These are phyloP conservation scores for Cryphonectria naterciae DNA, from an alignment of 2,329 filamentous ascomycete species.

Conservation along the genomic window DNA sequence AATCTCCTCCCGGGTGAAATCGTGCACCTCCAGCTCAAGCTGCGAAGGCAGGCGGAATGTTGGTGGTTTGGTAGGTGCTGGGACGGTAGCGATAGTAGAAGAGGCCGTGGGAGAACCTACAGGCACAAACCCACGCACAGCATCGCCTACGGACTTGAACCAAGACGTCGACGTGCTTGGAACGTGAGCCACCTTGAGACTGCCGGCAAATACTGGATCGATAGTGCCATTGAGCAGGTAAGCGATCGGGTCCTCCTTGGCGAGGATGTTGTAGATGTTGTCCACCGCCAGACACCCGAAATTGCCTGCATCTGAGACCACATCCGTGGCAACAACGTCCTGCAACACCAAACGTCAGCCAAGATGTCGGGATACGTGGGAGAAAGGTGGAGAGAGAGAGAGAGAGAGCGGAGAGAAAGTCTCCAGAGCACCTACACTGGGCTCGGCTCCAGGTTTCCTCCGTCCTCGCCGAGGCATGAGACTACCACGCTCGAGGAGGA, in stretches of 20 bases:
- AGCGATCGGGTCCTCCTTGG: conserved; percentile 74
- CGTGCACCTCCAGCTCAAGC: conserved; percentile 92
- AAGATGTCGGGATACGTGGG: neutral
- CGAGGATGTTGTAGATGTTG: conserved; percentile 93
- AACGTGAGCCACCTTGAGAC: conserved; percentile 77
- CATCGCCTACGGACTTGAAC: conserved; percentile 65
- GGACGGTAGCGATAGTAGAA: conserved; percentile 33
- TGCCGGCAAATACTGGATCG: conserved; percentile 76
- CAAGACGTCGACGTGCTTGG: conserved; percentile 72
- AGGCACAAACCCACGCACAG: conserved; percentile 65
- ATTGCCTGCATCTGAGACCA: conserved; percentile 77
- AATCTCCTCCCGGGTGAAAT: conserved; percentile 90
- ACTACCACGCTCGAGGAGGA: conserved; percentile 75
- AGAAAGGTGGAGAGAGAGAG: neutral
- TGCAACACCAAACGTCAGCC: conserved; percentile 1
- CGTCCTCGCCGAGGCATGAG: conserved; percentile 78
- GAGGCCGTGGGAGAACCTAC: conserved; percentile 44
- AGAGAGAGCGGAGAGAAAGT: too few species aligned
- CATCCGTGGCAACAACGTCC: conserved; percentile 57
- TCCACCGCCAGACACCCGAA: conserved; percentile 94
- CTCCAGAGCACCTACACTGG: conserved; percentile 40
- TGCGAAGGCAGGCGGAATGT: conserved; percentile 60
- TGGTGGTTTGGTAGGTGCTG: conserved; percentile 40
- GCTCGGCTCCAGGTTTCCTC: conserved; percentile 74
- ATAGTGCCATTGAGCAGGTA: conserved; percentile 92